Evolutionary conservation across 2,329 filamentous ascomycete genomes (phyloP).

Genomic region (Malbranchea zuffiana): DNA sequence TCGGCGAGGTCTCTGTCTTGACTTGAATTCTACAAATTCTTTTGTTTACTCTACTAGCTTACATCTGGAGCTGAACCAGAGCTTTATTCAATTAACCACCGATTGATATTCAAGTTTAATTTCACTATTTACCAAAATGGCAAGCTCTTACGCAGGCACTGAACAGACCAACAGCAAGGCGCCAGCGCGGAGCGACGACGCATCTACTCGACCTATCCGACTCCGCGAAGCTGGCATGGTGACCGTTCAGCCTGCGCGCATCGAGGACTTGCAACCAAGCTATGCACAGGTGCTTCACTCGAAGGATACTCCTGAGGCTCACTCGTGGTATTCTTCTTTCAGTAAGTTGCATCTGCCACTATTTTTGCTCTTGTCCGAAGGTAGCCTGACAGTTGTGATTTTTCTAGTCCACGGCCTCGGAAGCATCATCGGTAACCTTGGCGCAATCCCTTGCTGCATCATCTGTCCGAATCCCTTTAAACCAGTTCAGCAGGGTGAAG

Average conservation of each 20-base stretch:
- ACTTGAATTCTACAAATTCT: too few species aligned
- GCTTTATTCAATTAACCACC: too few species aligned
- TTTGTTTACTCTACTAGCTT: too few species aligned
- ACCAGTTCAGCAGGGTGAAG: constrained; percentile 81
- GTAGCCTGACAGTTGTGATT: constrained; percentile 10
- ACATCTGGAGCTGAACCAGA: too few species aligned
- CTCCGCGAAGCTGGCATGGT: constrained; percentile 23
- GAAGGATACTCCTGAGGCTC: constrained; percentile 55
- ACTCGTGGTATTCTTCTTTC: constrained; percentile 86
- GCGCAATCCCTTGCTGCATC: constrained; percentile 84
- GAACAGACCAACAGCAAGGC: constrained; percentile 5
- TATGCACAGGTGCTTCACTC: constrained; percentile 57
- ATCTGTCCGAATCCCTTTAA: constrained; percentile 94
- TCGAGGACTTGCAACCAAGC: constrained; percentile 73
- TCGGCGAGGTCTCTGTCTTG: too few species aligned
- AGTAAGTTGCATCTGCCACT: constrained; percentile 43
- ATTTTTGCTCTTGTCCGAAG: background rate
- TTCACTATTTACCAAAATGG: too few species aligned
- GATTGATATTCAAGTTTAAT: too few species aligned
- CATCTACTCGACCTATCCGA: background rate
- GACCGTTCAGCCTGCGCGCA: constrained; percentile 64
- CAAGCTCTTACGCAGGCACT: too few species aligned
- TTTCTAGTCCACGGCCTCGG: constrained; percentile 61
- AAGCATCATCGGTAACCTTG: constrained; percentile 60
- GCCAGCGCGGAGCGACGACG: background rate